Percentiles rank a stretch among this genome's conserved stretches.
phyloP scores from a whole-genome alignment of 176 grass and related monocot species.

The Hordeum marinum region DNA sequence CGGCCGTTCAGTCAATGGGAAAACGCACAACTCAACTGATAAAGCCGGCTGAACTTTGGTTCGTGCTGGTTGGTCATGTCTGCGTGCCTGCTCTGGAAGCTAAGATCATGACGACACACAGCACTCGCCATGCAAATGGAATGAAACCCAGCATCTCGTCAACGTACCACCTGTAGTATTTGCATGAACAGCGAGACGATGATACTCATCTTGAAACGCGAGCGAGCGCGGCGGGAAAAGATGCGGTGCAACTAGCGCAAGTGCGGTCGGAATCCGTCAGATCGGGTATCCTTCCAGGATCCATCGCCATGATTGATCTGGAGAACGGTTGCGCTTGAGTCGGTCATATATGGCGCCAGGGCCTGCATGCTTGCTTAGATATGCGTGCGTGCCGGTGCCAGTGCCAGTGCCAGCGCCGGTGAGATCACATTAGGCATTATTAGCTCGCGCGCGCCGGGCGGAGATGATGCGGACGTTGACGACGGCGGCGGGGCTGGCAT shows the following conservation, averaged over 20 bases:
- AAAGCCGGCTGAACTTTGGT: neutral
- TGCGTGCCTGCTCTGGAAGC: neutral
- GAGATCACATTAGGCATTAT: neutral
- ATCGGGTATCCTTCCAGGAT: neutral
- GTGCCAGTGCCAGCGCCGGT: neutral
- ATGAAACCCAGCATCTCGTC: neutral
- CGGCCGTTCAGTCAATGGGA: neutral
- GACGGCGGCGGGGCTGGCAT: neutral
- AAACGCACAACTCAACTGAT: neutral
- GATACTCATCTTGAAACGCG: neutral
- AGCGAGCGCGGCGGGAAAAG: neutral
- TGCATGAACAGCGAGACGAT: neutral
- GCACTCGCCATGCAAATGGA: neutral
- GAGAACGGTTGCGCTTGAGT: neutral
- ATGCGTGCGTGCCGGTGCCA: neutral
- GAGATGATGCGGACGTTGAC: neutral
- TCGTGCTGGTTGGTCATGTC: neutral
- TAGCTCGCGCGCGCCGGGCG: neutral
- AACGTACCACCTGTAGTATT: neutral
- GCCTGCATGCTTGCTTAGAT: neutral
- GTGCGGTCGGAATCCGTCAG: constrained; percentile 6
- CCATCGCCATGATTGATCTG: neutral
- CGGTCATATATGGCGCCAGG: neutral
- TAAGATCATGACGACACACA: neutral
- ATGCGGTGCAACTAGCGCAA: constrained; percentile 1